phyloP scores from a whole-genome alignment of 2,329 filamentous ascomycete species.

The Didymosphaeria variabile region DNA sequence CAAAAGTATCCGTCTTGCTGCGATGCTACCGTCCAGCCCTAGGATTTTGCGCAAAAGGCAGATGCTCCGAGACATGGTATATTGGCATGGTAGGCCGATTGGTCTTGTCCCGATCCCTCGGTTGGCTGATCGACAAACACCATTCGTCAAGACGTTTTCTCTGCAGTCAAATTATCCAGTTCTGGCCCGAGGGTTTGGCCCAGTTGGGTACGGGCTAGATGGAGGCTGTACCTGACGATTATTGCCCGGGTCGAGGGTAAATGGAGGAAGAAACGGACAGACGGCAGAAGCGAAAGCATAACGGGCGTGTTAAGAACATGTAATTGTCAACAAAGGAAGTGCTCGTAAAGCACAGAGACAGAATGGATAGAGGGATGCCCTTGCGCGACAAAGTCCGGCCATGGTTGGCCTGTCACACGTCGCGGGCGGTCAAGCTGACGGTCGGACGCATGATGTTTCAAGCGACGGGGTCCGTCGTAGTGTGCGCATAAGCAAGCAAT shows the following conservation, averaged over 20 bases:
- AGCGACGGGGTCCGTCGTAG: constrained; percentile 20
- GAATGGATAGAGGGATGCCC: constrained; percentile 9
- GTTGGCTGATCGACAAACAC: constrained; percentile 39
- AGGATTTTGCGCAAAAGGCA: constrained; percentile 22
- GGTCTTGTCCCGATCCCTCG: constrained; percentile 37
- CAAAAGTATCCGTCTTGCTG: neutral
- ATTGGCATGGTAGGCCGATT: constrained; percentile 23
- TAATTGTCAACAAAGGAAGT: constrained; percentile 17
- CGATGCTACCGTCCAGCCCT: constrained; percentile 8
- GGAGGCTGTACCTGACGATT: constrained; percentile 28
- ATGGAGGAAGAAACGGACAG: constrained; percentile 19
- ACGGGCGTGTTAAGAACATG: constrained; percentile 22
- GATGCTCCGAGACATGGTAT: constrained; percentile 26
- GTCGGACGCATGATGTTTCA: constrained; percentile 22
- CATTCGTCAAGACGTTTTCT: constrained; percentile 29
- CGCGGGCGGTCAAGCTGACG: constrained; percentile 27
- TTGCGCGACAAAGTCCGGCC: constrained; percentile 12
- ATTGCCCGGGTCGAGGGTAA: constrained; percentile 28
- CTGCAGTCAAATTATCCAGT: constrained; percentile 33
- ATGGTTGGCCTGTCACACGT: constrained; percentile 17
- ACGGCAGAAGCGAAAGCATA: constrained; percentile 27
- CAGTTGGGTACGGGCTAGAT: constrained; percentile 13
- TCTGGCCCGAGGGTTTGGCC: constrained; percentile 25
- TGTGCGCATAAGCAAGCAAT: constrained; percentile 21
- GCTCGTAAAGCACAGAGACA: constrained; percentile 16